phyloP scores from a whole-genome alignment of 805 yeast species.

The baker's yeast (Saccharomyces cerevisiae) region DNA sequence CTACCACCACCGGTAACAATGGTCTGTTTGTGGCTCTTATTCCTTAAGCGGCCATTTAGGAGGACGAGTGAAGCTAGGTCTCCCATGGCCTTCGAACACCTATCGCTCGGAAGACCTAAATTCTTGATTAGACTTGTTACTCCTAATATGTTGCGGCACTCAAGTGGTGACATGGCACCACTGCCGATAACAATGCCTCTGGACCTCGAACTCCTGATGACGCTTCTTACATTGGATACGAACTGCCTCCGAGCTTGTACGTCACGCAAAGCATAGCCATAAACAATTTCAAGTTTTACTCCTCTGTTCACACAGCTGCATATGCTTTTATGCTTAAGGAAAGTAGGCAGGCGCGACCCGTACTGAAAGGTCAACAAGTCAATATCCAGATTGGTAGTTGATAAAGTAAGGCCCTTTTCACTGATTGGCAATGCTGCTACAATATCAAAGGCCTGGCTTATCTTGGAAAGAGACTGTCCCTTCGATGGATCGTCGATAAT shows the following conservation, averaged over 20 bases:
- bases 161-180: conserved; percentile 54
- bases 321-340: conserved; percentile 72
- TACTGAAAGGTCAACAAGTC: conserved; percentile 74
- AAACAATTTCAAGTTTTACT: conserved; percentile 69
- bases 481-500: conserved; percentile 70
- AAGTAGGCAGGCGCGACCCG: conserved; percentile 58
- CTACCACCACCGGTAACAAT: conserved; percentile 45
- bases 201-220: conserved; percentile 72
- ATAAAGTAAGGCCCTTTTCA: conserved; percentile 70
- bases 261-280: conserved; percentile 42
- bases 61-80: conserved; percentile 57
- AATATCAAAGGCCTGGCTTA: conserved; percentile 52
- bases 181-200: conserved; percentile 73
- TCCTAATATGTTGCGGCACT: conserved; percentile 61
- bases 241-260: conserved; percentile 48
- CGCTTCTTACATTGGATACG: conserved; percentile 62
- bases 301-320: conserved; percentile 82
- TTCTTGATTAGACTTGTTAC: conserved; percentile 54
- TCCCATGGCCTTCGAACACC: conserved; percentile 52
- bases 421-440: conserved; percentile 73
- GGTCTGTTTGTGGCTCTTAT: conserved; percentile 71
- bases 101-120: conserved; percentile 60
- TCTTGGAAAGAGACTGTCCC: conserved; percentile 42
- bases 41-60: conserved; percentile 65
- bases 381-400: conserved; percentile 67